Evolutionary conservation across 306 rosid species (phyloP).

Genomic region (Prunus campanulata): DNA sequence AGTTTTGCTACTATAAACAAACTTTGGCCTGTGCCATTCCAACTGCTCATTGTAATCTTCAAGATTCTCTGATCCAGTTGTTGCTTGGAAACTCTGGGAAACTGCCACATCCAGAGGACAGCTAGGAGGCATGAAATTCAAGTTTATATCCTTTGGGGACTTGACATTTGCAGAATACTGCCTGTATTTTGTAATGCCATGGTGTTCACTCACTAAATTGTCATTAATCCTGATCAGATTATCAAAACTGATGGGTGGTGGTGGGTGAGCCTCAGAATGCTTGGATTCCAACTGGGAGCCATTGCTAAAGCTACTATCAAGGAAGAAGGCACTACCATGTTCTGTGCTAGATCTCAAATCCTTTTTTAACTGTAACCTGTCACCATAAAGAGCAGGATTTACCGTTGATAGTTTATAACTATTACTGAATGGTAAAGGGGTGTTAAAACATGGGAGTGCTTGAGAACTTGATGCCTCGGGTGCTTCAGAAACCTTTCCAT

Average conservation of each 20-base stretch:
- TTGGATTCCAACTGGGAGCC: constrained; percentile 19
- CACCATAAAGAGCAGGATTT: constrained; percentile 20
- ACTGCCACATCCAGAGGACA: constrained; percentile 25
- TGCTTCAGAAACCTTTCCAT: constrained; percentile 33
- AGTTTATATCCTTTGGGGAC: constrained; percentile 36
- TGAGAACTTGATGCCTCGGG: constrained; percentile 35
- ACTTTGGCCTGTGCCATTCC: constrained; percentile 32
- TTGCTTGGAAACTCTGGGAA: constrained; percentile 25
- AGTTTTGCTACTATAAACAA: constrained; percentile 14
- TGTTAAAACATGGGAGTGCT: constrained; percentile 32
- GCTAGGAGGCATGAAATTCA: constrained; percentile 40
- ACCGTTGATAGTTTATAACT: constrained; percentile 21
- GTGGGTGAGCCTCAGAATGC: constrained; percentile 16
- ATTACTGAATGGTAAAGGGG: constrained; percentile 23
- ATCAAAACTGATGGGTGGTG: constrained; percentile 20
- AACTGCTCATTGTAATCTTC: constrained; percentile 20
- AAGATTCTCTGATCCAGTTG: constrained; percentile 19
- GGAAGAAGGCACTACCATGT: constrained; percentile 20
- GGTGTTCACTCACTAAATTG: constrained; percentile 18
- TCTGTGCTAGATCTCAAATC: constrained; percentile 19
- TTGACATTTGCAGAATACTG: constrained; percentile 23
- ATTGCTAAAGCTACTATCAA: constrained; percentile 22
- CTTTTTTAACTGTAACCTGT: constrained; percentile 7
- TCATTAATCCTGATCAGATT: constrained; percentile 17
- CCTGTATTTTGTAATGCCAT: constrained; percentile 23